phyloP scores from a whole-genome alignment of 179 eudicot genomes.

The Amaranthus tricolor region DNA sequence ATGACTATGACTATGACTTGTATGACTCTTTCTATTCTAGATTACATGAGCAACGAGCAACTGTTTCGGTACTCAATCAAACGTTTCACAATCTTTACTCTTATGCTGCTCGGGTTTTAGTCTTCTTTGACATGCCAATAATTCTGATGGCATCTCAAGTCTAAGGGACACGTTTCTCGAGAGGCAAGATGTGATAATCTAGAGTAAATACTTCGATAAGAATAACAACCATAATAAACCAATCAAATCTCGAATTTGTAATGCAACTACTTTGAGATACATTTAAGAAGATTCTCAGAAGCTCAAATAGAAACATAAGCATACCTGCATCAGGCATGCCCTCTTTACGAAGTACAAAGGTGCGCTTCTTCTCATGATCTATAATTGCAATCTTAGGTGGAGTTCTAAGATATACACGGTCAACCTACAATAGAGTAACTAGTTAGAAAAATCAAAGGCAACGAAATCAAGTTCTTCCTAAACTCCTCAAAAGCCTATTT shows the following conservation, averaged over 20 bases:
- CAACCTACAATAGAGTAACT: constrained; percentile 41
- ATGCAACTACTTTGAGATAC: not conserved
- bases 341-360: constrained; percentile 65
- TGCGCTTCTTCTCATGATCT: constrained; percentile 87
- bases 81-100: not conserved
- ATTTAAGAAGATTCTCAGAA: not conserved
- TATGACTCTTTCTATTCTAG: not conserved
- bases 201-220: not conserved
- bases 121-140: not conserved
- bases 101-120: not conserved
- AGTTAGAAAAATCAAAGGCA: not conserved
- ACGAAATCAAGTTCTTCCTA: constrained; percentile 5
- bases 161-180: not conserved
- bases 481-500: not conserved
- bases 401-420: constrained; percentile 63
- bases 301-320: constrained; percentile 1
- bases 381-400: constrained; percentile 71
- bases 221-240: not conserved
- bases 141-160: not conserved
- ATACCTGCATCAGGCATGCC: constrained; percentile 83
- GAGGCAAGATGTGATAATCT: not conserved
- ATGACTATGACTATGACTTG: no score
- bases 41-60: not conserved
- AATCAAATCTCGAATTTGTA: not conserved
- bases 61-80: not conserved